Conservation (phyloP, 805 yeast genomes). For the Ogataea minuta region DNA sequence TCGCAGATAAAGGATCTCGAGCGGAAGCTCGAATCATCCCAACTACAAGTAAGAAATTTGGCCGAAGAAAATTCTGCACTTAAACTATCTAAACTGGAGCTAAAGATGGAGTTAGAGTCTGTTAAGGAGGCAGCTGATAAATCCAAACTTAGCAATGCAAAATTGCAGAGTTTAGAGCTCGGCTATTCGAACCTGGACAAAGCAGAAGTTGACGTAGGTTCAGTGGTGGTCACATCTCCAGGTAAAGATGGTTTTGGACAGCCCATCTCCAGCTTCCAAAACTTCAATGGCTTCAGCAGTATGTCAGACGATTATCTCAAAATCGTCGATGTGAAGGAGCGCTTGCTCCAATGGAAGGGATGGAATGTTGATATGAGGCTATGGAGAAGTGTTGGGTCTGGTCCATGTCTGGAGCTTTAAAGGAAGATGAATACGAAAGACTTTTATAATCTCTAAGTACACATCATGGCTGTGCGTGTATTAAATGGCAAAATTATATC, state of each 20-base stretch:
- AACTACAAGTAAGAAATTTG: constrained; percentile 10
- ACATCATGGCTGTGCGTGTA: constrained; percentile 1
- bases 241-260: constrained; percentile 1
- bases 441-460: not conserved
- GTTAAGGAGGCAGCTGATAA: constrained; percentile 35
- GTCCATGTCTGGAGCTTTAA: constrained; percentile 54
- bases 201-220: constrained; percentile 25
- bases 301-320: constrained; percentile 39
- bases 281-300: constrained; percentile 23
- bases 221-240: constrained; percentile 8
- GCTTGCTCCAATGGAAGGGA: constrained; percentile 69
- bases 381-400: constrained; percentile 74
- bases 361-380: constrained; percentile 85
- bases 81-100: constrained; percentile 27
- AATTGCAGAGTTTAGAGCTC: constrained; percentile 26
- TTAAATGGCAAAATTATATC: not conserved
- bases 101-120: constrained; percentile 40
- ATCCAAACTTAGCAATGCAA: constrained; percentile 30
- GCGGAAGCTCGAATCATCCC: constrained; percentile 26
- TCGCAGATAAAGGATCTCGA: constrained; percentile 35
- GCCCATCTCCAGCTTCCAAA: constrained; percentile 24
- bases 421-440: constrained; percentile 7
- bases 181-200: constrained; percentile 27
- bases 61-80: constrained; percentile 27
- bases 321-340: constrained; percentile 54